Conservation (phyloP, 176 grass and related monocot genomes). For the Tuctoria greenei region DNA sequence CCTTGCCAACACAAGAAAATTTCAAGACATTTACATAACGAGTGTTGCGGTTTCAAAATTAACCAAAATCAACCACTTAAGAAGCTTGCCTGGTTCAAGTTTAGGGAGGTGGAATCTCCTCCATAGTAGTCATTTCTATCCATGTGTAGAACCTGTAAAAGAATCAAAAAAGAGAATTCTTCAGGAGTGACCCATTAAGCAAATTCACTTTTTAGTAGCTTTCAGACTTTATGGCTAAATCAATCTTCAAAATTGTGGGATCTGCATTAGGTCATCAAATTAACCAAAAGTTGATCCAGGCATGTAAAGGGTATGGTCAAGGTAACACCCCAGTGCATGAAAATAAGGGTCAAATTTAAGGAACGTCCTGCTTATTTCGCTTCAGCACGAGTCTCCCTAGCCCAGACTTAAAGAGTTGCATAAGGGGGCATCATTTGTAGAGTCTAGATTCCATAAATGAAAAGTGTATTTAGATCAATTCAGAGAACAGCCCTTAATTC, state of each 20-base stretch:
- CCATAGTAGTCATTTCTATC: slow-evolving; percentile 89
- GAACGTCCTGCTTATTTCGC: neutral
- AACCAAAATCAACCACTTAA: neutral
- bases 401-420: no score
- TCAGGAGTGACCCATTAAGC: slow-evolving; percentile 22
- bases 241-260: neutral
- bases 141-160: slow-evolving; percentile 79
- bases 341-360: neutral
- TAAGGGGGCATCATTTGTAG: no score
- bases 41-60: neutral
- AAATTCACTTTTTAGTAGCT: neutral
- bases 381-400: neutral
- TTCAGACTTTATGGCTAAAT: neutral
- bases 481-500: neutral
- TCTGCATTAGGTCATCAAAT: neutral
- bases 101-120: slow-evolving; percentile 83
- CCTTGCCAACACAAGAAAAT: neutral
- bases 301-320: neutral
- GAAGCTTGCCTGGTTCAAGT: slow-evolving; percentile 64
- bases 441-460: neutral
- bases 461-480: neutral
- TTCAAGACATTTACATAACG: neutral
- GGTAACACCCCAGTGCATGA: no score
- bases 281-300: neutral
- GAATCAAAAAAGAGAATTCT: neutral